These are phyloP conservation scores for Heterobasidion annosum DNA, from an alignment of 1,284 basidiomycete species.

Conservation along the genomic window DNA sequence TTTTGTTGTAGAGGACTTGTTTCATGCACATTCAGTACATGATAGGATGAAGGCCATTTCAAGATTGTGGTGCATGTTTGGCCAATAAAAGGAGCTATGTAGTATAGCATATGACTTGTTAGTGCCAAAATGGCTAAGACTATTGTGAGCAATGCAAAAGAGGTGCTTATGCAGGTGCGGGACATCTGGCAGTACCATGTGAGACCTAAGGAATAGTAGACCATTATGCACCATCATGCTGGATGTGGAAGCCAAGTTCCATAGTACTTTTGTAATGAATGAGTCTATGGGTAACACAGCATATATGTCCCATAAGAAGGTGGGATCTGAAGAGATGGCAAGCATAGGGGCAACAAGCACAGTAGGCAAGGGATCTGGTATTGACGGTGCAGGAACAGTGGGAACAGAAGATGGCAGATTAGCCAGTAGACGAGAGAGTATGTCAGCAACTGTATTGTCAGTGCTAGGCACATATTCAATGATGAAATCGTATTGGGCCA, in stretches of 20 bases:
- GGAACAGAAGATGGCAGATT: neutral
- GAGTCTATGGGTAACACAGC: slow-evolving; percentile 19
- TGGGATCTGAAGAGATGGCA: slow-evolving; percentile 11
- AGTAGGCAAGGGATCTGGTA: neutral
- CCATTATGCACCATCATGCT: slow-evolving; percentile 9
- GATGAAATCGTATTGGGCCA: slow-evolving; percentile 15
- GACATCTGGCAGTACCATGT: slow-evolving; percentile 21
- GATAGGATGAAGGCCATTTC: slow-evolving; percentile 14
- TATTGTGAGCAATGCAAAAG: slow-evolving; percentile 19
- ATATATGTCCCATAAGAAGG: slow-evolving; percentile 16
- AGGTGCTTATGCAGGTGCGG: slow-evolving; percentile 12
- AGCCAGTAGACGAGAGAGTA: slow-evolving; percentile 22
- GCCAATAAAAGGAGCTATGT: slow-evolving; percentile 28
- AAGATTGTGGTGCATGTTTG: slow-evolving; percentile 24
- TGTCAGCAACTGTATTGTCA: slow-evolving; percentile 17
- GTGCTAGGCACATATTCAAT: slow-evolving; percentile 14
- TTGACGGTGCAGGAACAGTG: neutral
- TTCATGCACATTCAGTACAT: slow-evolving; percentile 13
- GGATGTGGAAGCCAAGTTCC: slow-evolving; percentile 7
- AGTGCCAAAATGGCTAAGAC: slow-evolving; percentile 27
- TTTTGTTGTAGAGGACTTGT: slow-evolving; percentile 12
- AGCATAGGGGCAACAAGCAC: slow-evolving; percentile 9
- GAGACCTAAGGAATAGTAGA: slow-evolving; percentile 19
- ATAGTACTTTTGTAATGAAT: slow-evolving; percentile 17
- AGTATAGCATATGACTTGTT: slow-evolving; percentile 24